Percentiles rank a stretch among this genome's conserved stretches.
Conservation (phyloP, 2,329 filamentous ascomycete genomes). For the Monosporascus cannonballus region DNA sequence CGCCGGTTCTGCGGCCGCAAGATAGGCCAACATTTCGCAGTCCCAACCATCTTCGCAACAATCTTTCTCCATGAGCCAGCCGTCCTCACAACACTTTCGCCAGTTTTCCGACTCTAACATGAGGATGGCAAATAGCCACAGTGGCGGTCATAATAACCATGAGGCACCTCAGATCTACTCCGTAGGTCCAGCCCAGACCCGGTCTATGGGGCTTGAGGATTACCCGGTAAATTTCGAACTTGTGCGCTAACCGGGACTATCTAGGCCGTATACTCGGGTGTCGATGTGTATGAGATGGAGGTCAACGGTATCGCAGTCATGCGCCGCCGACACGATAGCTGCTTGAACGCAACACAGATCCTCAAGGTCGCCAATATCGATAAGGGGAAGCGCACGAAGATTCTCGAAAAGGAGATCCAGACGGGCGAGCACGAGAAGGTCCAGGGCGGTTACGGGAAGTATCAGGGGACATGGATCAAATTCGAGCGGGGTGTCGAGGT, state of each 20-base stretch:
- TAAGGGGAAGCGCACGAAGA: conserved; percentile 96
- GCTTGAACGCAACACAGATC: conserved; percentile 97
- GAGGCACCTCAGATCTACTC: conserved; percentile 55
- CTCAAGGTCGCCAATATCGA: conserved; percentile 95
- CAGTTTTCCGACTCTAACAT: conserved; percentile 33
- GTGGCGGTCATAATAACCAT: conserved; percentile 15
- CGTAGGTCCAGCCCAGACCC: conserved; percentile 32
- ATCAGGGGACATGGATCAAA: conserved; percentile 97
- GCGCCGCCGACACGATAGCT: conserved; percentile 89
- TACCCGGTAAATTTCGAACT: conserved; percentile 1
- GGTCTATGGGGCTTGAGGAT: background rate
- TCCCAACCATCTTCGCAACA: conserved; percentile 47
- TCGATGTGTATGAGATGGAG: conserved; percentile 98
- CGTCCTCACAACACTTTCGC: conserved; percentile 37
- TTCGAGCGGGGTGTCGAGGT: conserved; percentile 90
- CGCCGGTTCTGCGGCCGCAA: background rate
- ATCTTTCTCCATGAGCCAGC: conserved; percentile 52
- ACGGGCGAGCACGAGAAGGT: conserved; percentile 97
- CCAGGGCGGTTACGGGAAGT: conserved; percentile 96
- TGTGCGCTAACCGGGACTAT: conserved; percentile 10
- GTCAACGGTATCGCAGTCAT: conserved; percentile 90
- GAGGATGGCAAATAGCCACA: conserved; percentile 25
- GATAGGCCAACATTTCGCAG: conserved; percentile 38
- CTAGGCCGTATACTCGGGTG: conserved; percentile 84
- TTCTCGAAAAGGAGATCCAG: conserved; percentile 94